Percentiles rank a stretch among this genome's conserved stretches.
These are phyloP conservation scores for Penicillium pancosmium DNA, from an alignment of 495 filamentous ascomycete genomes.

Conservation along the genomic window DNA sequence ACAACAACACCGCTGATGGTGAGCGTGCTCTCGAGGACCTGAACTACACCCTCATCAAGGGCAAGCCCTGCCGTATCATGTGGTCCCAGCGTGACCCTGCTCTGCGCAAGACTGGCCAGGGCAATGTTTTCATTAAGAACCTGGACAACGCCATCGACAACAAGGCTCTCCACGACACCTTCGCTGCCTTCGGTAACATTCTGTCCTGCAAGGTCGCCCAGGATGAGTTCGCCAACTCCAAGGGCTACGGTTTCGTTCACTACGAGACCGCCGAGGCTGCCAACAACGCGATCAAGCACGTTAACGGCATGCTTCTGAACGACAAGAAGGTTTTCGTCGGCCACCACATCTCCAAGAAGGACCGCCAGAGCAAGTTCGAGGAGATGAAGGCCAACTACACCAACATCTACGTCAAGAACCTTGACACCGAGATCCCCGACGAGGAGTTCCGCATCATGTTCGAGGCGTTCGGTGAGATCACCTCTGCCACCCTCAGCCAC, in stretches of 20 bases:
- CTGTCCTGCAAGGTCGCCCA: conserved; percentile 99
- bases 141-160: conserved; percentile 98
- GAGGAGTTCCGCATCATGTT: conserved; percentile 94
- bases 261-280: conserved; percentile 99
- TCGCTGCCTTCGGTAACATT: conserved; percentile 98
- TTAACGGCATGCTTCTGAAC: conserved; percentile 99
- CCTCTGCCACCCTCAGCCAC: conserved; percentile 90
- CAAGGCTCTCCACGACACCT: conserved; percentile 99
- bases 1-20: conserved; percentile 94
- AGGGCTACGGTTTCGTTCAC: conserved; percentile 99
- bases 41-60: conserved; percentile 99
- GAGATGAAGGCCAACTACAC: conserved; percentile 99
- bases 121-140: conserved; percentile 99
- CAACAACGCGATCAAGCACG: conserved; percentile 96
- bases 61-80: conserved; percentile 99
- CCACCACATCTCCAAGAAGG: conserved; percentile 99
- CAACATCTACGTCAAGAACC: conserved; percentile 99
- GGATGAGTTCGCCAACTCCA: conserved; percentile 93
- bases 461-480: conserved; percentile 89
- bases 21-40: conserved; percentile 98
- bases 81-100: conserved; percentile 99
- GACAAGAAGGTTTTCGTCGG: conserved; percentile 99
- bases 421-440: conserved; percentile 82
- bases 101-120: conserved; percentile 98
- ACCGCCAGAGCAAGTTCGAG: conserved; percentile 99